Base-by-base conservation (phyloP, 495 filamentous ascomycete genomes). In the Daldinia concentrica region DNA sequence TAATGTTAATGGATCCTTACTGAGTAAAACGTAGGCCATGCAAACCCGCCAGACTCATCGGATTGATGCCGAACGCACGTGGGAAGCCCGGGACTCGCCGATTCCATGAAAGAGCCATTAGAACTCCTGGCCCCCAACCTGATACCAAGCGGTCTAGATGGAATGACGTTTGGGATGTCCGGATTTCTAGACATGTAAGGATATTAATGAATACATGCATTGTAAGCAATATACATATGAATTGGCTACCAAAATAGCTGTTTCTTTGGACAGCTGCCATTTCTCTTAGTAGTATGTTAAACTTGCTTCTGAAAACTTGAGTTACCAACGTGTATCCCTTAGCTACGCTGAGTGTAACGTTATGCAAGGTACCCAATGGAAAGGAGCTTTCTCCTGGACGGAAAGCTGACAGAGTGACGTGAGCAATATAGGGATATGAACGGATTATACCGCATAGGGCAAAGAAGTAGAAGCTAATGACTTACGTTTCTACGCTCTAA, bases 321-420 rank as follows among this genome's bases (percentile, higher is more conserved):
- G 8, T 29, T 57, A 22, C n/a, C 32, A 55, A 43, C 50, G 32
- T 19, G 9, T 2, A n/a, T 30, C 17, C 27, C 32, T 39, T 45
- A 51, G 57, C 34, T 43, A 50, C 15, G 26, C 24, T 51, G 48
- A 17, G 55, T 54, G 48, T 19, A 51, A 64, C 22, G 32, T 39
- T 14, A 73, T 73, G 70, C 61, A 73, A 73, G 70, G 70, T 65
- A 73, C 70, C 30, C 22, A 24, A 57, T 22, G 22, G 52, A 58
- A 29, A 64, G 27, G 60, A 68, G 39, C 62, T 48, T 26, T 61
- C 26, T 64, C 37, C 55, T 56, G 64, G 55, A 17, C 43, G 22
- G 27, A 43, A 64, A 60, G 54, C 63, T 67, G 45, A 57, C 37
- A 17, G 54, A 69, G 57, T 73, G 71, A 73, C 66, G 71, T 73